Base-by-base conservation (phyloP, 139 green algal species). In the Spirogloea muscicola region DNA sequence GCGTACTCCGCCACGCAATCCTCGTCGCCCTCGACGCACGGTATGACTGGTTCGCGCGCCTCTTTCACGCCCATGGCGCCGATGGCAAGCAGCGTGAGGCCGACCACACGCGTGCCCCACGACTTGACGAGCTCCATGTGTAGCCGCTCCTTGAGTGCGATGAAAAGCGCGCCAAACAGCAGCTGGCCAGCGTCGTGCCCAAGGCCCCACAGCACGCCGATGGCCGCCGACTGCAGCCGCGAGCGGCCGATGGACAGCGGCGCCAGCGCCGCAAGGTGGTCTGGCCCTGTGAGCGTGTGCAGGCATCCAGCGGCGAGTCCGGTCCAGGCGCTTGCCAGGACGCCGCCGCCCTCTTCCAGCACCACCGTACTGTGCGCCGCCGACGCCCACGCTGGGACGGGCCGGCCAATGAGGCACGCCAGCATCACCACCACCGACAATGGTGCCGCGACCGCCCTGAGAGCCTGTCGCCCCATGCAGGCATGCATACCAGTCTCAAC, bases 201-300 rank as follows among this genome's bases (percentile, higher is more conserved):
- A 77, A 94, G 93, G 4, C 94, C 94, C 94, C 94, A 99, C 31
- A 98, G 88, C 13, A 90, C 91, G n/a, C 94, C 94, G 58, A 99
- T 81, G 31, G 90, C 72, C 1, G 89, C 90, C 21, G 88, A 91
- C 39, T 85, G 73, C 36, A 89, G 49, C 10, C 85, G 81, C 67
- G 77, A 89, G 21, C 90, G 85, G 0, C 94, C 94, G n/a, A 99
- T 93, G 43, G 93, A 95, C 5, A 99, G 82, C 1, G 94, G 94
- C 0, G 94, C 93, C 0, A 99, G 80, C 1, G 91, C 94, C 57
- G 94, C 94, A 9, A 99, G 72, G 67, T 99, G 94, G 79, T 99
- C 94, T 18, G 94, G 89, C 0, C 94, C 94, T 3, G 92, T 92
- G 21, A 99, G 86, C 10, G 93, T 97, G 83, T 98, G 94, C 36